Evolutionary conservation across 345 rosid species (phyloP).

Genomic region (Dimocarpus longan): DNA sequence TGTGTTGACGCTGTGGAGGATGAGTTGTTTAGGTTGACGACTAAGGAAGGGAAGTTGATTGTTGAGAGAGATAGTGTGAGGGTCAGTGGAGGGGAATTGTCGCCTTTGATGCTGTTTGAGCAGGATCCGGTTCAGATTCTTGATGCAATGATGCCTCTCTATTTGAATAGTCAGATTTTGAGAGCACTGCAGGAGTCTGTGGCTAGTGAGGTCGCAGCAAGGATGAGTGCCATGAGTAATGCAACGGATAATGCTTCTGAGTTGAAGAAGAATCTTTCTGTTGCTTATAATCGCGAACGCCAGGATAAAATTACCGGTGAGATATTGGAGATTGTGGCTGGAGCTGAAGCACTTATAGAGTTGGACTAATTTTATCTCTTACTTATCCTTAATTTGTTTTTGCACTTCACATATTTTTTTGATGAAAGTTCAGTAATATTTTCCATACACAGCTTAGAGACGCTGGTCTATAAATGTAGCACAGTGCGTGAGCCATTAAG

Average conservation of each 20-base stretch:
- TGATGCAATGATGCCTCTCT: conserved; percentile 92
- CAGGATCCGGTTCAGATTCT: conserved; percentile 92
- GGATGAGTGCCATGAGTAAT: conserved; percentile 88
- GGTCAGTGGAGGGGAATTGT: conserved; percentile 31
- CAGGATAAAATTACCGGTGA: conserved; percentile 84
- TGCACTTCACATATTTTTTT: background rate
- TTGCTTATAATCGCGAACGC: conserved; percentile 60
- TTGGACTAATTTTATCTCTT: conserved; percentile 10
- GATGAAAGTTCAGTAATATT: background rate
- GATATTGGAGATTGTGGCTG: conserved; percentile 82
- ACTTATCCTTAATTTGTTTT: background rate
- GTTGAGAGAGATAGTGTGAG: conserved; percentile 56
- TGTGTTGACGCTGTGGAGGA: conserved; percentile 78
- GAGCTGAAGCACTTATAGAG: conserved; percentile 70
- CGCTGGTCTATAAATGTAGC: background rate
- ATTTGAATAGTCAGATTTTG: conserved; percentile 83
- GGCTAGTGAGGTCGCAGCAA: conserved; percentile 83
- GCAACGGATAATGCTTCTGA: conserved; percentile 84
- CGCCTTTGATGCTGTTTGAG: conserved; percentile 80
- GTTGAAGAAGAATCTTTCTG: conserved; percentile 63
- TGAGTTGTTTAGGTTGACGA: conserved; percentile 78
- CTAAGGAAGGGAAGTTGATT: conserved; percentile 70
- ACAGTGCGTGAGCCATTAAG: background rate
- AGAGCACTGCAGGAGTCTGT: conserved; percentile 83
- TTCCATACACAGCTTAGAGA: no score